Percentiles rank a stretch among this genome's conserved stretches.
Conservation (phyloP, 495 filamentous ascomycete species). For the Apiosordaria backusii region DNA sequence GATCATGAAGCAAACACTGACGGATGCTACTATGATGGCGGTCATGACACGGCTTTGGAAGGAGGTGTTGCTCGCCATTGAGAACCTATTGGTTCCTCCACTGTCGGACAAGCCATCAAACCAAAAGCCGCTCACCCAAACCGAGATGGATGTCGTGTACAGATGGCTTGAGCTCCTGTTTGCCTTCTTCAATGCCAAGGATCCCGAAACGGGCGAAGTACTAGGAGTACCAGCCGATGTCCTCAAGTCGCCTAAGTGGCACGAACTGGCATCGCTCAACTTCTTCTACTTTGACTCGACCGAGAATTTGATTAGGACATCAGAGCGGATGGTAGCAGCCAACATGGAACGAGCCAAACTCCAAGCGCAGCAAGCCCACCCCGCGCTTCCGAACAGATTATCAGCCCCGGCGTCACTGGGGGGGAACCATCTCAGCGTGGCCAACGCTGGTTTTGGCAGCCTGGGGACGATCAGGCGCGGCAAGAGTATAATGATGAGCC, state of each 20-base stretch:
- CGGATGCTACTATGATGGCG: slow-evolving; percentile 86
- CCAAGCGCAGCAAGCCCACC: slow-evolving; percentile 38
- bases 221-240: slow-evolving; percentile 86
- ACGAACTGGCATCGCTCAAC: slow-evolving; percentile 90
- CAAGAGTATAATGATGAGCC: slow-evolving; percentile 92
- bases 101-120: slow-evolving; percentile 91
- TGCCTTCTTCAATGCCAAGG: slow-evolving; percentile 90
- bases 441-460: slow-evolving; percentile 52
- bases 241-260: slow-evolving; percentile 94
- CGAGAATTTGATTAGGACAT: slow-evolving; percentile 85
- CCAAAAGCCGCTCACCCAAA: slow-evolving; percentile 79
- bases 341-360: slow-evolving; percentile 76
- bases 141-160: slow-evolving; percentile 93
- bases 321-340: slow-evolving; percentile 90
- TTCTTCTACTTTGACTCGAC: slow-evolving; percentile 98
- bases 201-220: slow-evolving; percentile 85
- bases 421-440: slow-evolving; percentile 27
- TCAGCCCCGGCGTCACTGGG: slow-evolving; percentile 66
- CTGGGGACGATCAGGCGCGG: slow-evolving; percentile 72
- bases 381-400: slow-evolving; percentile 54
- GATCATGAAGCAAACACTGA: slow-evolving; percentile 95
- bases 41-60: slow-evolving; percentile 99
- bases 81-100: slow-evolving; percentile 86
- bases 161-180: slow-evolving; percentile 91
- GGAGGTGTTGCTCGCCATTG: slow-evolving; percentile 88